phyloP scores from a whole-genome alignment of 495 filamentous ascomycete species.

The Talaromyces liani region DNA sequence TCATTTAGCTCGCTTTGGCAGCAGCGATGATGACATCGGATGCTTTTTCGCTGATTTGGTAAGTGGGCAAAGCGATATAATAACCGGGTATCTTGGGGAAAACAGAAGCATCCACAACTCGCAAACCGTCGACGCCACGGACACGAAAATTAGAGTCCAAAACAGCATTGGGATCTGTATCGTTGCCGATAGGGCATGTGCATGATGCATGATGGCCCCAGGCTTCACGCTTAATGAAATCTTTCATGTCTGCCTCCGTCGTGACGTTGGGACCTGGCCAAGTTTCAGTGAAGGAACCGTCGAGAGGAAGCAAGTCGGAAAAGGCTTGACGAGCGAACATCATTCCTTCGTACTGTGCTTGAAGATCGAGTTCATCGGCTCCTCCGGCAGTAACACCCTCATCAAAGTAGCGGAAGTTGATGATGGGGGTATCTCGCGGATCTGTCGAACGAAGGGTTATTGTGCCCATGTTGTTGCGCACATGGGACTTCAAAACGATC shows the following conservation, averaged over 20 bases:
- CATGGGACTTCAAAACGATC: constrained; percentile 43
- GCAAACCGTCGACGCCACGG: constrained; percentile 44
- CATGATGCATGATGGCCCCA: no score
- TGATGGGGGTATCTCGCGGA: constrained; percentile 10
- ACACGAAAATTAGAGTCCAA: constrained; percentile 53
- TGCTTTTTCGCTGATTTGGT: constrained; percentile 59
- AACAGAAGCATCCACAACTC: constrained; percentile 56
- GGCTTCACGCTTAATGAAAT: constrained; percentile 38
- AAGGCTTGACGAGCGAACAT: constrained; percentile 35
- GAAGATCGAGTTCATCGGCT: constrained; percentile 35
- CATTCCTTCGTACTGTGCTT: constrained; percentile 41
- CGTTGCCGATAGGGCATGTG: constrained; percentile 44
- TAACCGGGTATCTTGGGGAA: constrained; percentile 35
- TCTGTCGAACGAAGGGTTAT: constrained; percentile 28
- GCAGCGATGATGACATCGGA: constrained; percentile 49
- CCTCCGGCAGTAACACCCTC: constrained; percentile 23
- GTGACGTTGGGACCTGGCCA: constrained; percentile 36
- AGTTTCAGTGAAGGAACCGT: constrained; percentile 36
- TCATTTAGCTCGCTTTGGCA: constrained; percentile 6
- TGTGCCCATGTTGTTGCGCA: constrained; percentile 43
- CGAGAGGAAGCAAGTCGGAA: constrained; percentile 19
- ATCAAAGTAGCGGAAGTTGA: constrained; percentile 51
- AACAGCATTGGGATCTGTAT: constrained; percentile 30
- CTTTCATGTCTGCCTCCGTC: constrained; percentile 31
- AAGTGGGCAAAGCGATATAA: constrained; percentile 53